phyloP scores from a whole-genome alignment of 495 filamentous ascomycete genomes.

The Penicillium fimorum region DNA sequence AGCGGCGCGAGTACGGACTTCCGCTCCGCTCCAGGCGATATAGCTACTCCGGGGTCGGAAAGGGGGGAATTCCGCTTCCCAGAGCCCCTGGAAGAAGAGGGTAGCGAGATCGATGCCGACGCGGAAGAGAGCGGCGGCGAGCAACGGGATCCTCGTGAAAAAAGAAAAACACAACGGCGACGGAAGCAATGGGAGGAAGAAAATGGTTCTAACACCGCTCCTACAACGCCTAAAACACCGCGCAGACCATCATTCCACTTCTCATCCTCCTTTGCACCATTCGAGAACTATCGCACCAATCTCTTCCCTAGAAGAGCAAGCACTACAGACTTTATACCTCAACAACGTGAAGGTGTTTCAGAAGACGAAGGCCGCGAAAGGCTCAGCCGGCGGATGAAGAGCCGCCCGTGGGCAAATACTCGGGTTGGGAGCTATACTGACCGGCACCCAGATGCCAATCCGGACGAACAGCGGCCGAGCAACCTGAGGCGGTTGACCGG shows the following conservation, averaged over 20 bases:
- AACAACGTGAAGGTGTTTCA: slow-evolving; percentile 72
- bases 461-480: slow-evolving; percentile 61
- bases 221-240: slow-evolving; percentile 56
- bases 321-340: slow-evolving; percentile 61
- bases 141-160: slow-evolving; percentile 40
- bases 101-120: slow-evolving; percentile 73
- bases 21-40: slow-evolving; percentile 26
- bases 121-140: slow-evolving; percentile 65
- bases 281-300: slow-evolving; percentile 47
- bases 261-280: slow-evolving; percentile 46
- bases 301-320: slow-evolving; percentile 67
- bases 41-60: slow-evolving; percentile 43
- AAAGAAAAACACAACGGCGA: slow-evolving; percentile 47
- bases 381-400: slow-evolving; percentile 57
- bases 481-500: slow-evolving; percentile 75
- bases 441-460: slow-evolving; percentile 36
- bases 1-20: slow-evolving; percentile 42
- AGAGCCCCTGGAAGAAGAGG: slow-evolving; percentile 58
- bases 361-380: slow-evolving; percentile 86
- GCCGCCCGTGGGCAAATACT: slow-evolving; percentile 51
- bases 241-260: slow-evolving; percentile 47
- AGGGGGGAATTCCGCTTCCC: slow-evolving; percentile 54
- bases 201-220: slow-evolving; percentile 55
- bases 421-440: slow-evolving; percentile 57
- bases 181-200: slow-evolving; percentile 54